Conservation (phyloP, 352 stramenopile genomes). For the Globisporangium cederbergense region DNA sequence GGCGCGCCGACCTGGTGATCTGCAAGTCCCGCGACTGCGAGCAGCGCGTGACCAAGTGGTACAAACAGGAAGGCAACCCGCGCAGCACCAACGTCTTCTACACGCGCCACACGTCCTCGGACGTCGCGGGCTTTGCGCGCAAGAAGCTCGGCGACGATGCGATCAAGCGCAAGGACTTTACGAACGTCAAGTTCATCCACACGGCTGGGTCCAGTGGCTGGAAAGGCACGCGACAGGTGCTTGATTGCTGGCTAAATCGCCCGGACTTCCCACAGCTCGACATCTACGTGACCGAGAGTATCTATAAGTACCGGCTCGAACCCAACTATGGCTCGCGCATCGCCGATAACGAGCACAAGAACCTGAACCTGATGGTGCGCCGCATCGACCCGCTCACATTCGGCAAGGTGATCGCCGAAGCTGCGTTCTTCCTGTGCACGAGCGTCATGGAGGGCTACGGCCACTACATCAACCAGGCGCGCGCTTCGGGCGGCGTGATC, state of each 20-base stretch:
- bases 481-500: conserved; percentile 38
- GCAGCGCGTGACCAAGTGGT: conserved; percentile 44
- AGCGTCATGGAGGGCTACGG: conserved; percentile 60
- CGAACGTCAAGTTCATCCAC: conserved; percentile 34
- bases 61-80: conserved; percentile 52
- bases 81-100: conserved; percentile 46
- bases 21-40: conserved; percentile 49
- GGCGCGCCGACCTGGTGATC: conserved; percentile 37
- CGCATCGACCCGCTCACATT: conserved; percentile 31
- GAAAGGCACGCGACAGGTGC: conserved; percentile 42
- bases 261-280: conserved; percentile 37
- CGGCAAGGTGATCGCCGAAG: conserved; percentile 37
- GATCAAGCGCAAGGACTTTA: conserved; percentile 29
- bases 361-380: conserved; percentile 14
- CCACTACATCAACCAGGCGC: conserved; percentile 67
- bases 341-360: background rate
- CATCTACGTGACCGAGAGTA: conserved; percentile 32
- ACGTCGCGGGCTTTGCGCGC: conserved; percentile 35
- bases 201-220: conserved; percentile 35
- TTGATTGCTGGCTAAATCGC: conserved; percentile 46
- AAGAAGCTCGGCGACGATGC: conserved; percentile 19
- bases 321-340: conserved; percentile 17
- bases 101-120: conserved; percentile 56
- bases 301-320: conserved; percentile 26
- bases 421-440: conserved; percentile 46